Evolutionary conservation across 371 early-diverging fungal genomes (phyloP), one percentile per base, ranked within the genome.

Genomic region (Enteropsectra breve): DNA sequence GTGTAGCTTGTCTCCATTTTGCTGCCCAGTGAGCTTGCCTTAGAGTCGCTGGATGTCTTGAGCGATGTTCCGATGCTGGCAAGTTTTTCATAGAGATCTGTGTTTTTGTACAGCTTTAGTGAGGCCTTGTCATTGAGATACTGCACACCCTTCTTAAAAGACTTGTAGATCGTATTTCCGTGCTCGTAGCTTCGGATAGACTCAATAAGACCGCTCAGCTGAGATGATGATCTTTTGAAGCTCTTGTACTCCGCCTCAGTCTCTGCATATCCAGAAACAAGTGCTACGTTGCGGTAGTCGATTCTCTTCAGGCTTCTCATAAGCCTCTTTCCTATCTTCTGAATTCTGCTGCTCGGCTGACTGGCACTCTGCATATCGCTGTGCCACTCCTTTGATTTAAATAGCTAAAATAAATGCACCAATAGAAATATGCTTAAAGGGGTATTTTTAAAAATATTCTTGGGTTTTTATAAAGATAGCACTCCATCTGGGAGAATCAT

Each of bases 231-330:
- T 23, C 74, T 69, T 36, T 72, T 58, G 6, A 71, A 30, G 29
- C 47, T 63, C 50, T 64, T 68, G 55, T 77, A 79, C 21, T 62
- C 48, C 33, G 55, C 30, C 47, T 79, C 77, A 1, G 68, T 36
- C n/a, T 70, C 60, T 18, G 46, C n/a, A 52, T 69, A 77, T 28
- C 57, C 76, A 1, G 67, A 61, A 13, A 67, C 21, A 49, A 73
- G 48, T 21, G 54, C 18, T 28, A 72, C 72, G 23, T 76, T 63
- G 26, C 58, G 72, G 57, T 79, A 79, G 29, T 77, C 76, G 13
- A 74, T 68, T 33, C 54, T 76, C 30, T 58, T 33, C 23, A 76
- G 46, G 43, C 72, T 66, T 57, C 68, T 60, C 21, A 74, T 21
- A 37, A 77, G 37, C 13, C 40, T 68, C 32, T 62, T 72, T 40